These are phyloP conservation scores for Globisporangium ultimum DNA, from an alignment of 352 stramenopile species.

Conservation along the genomic window DNA sequence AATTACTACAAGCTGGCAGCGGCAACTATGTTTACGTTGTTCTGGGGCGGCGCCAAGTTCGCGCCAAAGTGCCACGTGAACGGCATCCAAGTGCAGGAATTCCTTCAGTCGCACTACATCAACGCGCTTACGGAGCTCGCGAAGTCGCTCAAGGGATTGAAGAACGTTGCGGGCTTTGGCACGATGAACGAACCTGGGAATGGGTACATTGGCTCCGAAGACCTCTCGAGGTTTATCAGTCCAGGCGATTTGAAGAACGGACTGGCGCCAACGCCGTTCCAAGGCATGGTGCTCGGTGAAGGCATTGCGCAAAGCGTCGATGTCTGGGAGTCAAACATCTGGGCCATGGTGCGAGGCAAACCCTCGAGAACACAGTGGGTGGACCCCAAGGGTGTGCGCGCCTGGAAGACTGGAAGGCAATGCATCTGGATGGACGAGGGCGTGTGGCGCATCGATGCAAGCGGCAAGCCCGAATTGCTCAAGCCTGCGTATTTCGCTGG, in stretches of 20 bases:
- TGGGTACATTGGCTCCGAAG: conserved; percentile 66
- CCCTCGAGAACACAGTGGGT: conserved; percentile 45
- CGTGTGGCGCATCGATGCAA: conserved; percentile 65
- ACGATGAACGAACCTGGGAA: conserved; percentile 90
- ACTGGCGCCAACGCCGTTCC: conserved; percentile 72
- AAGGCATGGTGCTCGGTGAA: conserved; percentile 78
- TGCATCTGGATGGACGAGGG: conserved; percentile 84
- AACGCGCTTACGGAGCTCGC: conserved; percentile 71
- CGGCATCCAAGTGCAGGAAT: conserved; percentile 78
- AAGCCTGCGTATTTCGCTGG: conserved; percentile 64
- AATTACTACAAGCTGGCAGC: conserved; percentile 90
- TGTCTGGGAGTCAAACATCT: conserved; percentile 71
- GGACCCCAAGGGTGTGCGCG: conserved; percentile 48
- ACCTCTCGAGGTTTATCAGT: conserved; percentile 58
- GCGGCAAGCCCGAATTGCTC: conserved; percentile 43
- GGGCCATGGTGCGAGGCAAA: conserved; percentile 61
- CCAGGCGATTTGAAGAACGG: conserved; percentile 66
- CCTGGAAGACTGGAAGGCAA: conserved; percentile 54
- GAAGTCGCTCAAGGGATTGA: conserved; percentile 48
- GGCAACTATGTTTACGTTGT: conserved; percentile 92
- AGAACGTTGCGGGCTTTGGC: conserved; percentile 88
- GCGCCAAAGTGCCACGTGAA: conserved; percentile 73
- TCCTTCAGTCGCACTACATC: conserved; percentile 86
- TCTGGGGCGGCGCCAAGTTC: conserved; percentile 74
- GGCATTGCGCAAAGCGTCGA: conserved; percentile 59